phyloP scores from a whole-genome alignment of 768 basidiomycete genomes.

The Coprinellus aureogranulatus region DNA sequence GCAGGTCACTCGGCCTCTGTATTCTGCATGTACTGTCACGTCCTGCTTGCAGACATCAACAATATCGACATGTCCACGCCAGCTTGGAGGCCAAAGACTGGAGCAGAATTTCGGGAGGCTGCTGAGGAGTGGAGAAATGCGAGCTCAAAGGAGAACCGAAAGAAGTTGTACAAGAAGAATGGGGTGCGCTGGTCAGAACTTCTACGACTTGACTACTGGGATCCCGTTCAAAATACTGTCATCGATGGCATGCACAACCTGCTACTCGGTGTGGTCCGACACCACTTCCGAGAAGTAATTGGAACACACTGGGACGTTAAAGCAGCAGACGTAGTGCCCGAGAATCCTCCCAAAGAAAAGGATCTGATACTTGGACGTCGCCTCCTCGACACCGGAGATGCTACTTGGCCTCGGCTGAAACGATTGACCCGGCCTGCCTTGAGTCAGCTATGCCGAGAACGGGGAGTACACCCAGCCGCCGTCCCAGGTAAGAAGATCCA shows the following conservation, averaged over 20 bases:
- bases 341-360: no score
- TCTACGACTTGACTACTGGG: slow-evolving; percentile 13
- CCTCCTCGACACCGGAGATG: no score
- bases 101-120: not conserved
- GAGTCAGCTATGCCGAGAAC: no score
- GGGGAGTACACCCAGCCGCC: no score
- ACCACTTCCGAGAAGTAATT: slow-evolving; percentile 12
- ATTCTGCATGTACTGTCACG: slow-evolving; percentile 12
- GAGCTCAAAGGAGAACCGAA: not conserved
- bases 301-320: slow-evolving; percentile 7
- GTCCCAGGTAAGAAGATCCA: no score
- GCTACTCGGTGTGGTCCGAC: slow-evolving; percentile 12
- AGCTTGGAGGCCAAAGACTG: slow-evolving; percentile 20
- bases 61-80: slow-evolving; percentile 1
- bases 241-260: slow-evolving; percentile 13
- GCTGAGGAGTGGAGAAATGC: slow-evolving; percentile 4
- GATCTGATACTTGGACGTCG: no score
- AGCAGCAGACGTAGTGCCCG: not conserved
- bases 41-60: slow-evolving; percentile 1
- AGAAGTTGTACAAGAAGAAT: not conserved
- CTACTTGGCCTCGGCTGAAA: no score
- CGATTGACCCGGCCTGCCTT: no score
- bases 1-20: slow-evolving; percentile 2
- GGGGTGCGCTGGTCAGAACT: slow-evolving; percentile 13
- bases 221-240: slow-evolving; percentile 7